Evolutionary conservation across 257 asterid genomes (phyloP).

Genomic region (Rhazya stricta): DNA sequence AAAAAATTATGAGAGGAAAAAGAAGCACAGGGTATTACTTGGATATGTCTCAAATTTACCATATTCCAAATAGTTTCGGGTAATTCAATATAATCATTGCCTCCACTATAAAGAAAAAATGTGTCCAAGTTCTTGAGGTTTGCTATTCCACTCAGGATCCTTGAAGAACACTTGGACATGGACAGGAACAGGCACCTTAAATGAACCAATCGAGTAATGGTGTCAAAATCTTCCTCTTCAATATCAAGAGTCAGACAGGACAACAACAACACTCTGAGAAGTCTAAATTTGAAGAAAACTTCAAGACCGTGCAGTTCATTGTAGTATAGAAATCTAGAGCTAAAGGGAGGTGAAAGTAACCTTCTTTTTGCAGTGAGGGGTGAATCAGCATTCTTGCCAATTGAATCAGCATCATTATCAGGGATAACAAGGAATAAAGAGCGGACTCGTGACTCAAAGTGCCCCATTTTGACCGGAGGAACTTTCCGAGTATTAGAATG

Average conservation of each 20-base stretch:
- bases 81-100: no score
- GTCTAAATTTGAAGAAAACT: slow-evolving; percentile 3
- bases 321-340: not conserved
- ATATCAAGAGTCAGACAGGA: not conserved
- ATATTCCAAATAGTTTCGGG: not conserved
- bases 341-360: not conserved
- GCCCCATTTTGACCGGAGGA: not conserved
- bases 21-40: not conserved
- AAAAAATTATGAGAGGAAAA: not conserved
- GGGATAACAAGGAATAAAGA: not conserved
- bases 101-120: not conserved
- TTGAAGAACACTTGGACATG: rapidly evolving
- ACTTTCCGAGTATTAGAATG: not conserved
- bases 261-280: slow-evolving; percentile 2
- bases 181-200: not conserved
- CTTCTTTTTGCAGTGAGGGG: not conserved
- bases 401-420: not conserved
- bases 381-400: no score
- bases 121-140: not conserved
- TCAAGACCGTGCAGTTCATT: not conserved
- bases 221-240: not conserved
- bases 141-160: not conserved
- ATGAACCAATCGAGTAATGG: not conserved
- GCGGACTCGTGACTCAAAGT: not conserved
- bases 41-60: not conserved